Percentiles rank a stretch among this genome's conserved stretches.
Evolutionary conservation across 75 land plant species (phyloP).

Genomic region (Larix kaempferi): DNA sequence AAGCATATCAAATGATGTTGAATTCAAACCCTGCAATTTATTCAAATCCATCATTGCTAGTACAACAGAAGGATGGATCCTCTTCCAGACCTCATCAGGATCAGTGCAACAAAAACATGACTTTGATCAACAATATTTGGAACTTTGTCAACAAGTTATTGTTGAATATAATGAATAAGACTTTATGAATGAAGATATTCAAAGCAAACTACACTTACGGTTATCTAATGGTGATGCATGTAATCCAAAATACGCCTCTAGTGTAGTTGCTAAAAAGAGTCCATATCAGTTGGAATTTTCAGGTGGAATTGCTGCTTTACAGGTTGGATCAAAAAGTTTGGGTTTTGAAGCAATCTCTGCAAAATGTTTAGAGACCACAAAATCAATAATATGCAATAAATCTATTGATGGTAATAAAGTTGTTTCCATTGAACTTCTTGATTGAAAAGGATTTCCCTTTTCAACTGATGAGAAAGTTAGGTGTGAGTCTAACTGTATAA

Average conservation of each 20-base stretch:
- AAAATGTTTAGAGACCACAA: not conserved
- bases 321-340: not conserved
- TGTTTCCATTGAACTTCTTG: not conserved
- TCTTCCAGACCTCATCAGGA: not conserved
- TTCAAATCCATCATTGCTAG: no score
- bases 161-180: not conserved
- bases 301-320: not conserved
- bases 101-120: no score
- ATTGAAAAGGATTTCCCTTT: not conserved
- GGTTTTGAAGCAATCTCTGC: not conserved
- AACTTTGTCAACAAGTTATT: not conserved
- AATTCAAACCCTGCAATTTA: not conserved
- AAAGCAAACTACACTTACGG: not conserved
- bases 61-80: no score
- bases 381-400: not conserved
- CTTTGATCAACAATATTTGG: not conserved
- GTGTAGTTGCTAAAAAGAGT: not conserved
- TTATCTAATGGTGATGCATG: not conserved
- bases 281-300: no score
- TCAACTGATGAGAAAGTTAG: not conserved
- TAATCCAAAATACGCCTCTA: not conserved
- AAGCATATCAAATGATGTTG: not conserved
- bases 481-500: not conserved
- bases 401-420: not conserved
- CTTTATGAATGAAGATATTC: not conserved